These are phyloP conservation scores for Gnomoniopsis sp. DNA, from an alignment of 2,329 filamentous ascomycete genomes.

Conservation along the genomic window DNA sequence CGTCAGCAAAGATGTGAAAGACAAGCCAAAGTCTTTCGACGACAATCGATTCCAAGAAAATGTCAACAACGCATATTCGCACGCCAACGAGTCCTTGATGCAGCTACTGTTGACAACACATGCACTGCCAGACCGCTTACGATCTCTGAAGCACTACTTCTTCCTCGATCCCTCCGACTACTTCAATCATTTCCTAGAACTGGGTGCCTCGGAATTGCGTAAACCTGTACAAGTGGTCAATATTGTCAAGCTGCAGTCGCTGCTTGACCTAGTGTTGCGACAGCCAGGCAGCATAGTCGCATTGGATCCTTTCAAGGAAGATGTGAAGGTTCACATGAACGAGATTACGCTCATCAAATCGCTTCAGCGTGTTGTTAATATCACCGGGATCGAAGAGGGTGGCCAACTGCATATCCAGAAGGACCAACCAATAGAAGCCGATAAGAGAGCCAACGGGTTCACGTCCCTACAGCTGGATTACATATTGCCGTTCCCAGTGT, in stretches of 20 bases:
- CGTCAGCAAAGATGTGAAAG: conserved; percentile 80
- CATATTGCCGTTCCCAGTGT: conserved; percentile 89
- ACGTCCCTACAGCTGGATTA: conserved; percentile 94
- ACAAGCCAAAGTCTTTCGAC: conserved; percentile 90
- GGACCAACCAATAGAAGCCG: conserved; percentile 66
- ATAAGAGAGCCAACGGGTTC: conserved; percentile 85
- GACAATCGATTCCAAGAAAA: conserved; percentile 92
- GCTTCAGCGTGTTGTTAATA: conserved; percentile 93
- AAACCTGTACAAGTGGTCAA: conserved; percentile 89
- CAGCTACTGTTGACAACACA: conserved; percentile 90
- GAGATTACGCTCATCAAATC: conserved; percentile 89
- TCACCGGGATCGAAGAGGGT: conserved; percentile 90
- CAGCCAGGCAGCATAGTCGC: conserved; percentile 93
- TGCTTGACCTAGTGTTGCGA: conserved; percentile 94
- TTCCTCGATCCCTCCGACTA: conserved; percentile 98
- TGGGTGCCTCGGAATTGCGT: conserved; percentile 82
- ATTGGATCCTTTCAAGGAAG: conserved; percentile 95
- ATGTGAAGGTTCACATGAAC: conserved; percentile 97
- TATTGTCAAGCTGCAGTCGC: conserved; percentile 85
- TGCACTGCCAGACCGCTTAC: conserved; percentile 78
- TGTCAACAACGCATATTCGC: conserved; percentile 89
- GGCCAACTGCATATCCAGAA: conserved; percentile 73
- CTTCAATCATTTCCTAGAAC: conserved; percentile 95
- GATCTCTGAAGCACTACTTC: conserved; percentile 97
- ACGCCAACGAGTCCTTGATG: conserved; percentile 91